phyloP scores from a whole-genome alignment of 345 rosid genomes.

The Linum trigynum region DNA sequence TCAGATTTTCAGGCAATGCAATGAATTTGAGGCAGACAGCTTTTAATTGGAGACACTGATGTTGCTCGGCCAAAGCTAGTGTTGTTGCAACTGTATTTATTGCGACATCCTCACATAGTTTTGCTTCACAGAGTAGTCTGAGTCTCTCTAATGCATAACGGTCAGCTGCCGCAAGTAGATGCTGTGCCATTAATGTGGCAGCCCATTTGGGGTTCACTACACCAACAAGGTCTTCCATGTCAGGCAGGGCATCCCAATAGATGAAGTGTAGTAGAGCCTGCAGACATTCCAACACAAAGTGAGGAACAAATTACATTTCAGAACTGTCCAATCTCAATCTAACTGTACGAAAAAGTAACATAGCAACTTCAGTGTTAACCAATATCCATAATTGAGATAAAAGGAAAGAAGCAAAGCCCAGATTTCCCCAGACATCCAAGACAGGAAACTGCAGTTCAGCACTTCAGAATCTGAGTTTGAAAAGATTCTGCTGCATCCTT shows the following conservation, averaged over 20 bases:
- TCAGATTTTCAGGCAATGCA: constrained; percentile 27
- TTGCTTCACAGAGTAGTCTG: constrained; percentile 23
- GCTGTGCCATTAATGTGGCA: constrained; percentile 23
- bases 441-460: neutral
- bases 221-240: constrained; percentile 17
- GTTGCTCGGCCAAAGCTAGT: constrained; percentile 31
- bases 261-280: constrained; percentile 28
- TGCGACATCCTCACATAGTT: constrained; percentile 25
- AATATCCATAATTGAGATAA: too few species aligned
- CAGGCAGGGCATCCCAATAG: constrained; percentile 27
- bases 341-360: neutral
- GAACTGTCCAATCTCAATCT: neutral
- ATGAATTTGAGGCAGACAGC: constrained; percentile 25
- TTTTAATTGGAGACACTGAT: constrained; percentile 25
- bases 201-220: constrained; percentile 16
- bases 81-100: constrained; percentile 27
- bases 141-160: constrained; percentile 27
- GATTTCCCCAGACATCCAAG: neutral
- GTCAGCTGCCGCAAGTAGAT: constrained; percentile 30
- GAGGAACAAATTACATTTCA: constrained; percentile 5
- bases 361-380: neutral
- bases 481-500: neutral
- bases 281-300: constrained; percentile 1
- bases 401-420: neutral
- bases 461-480: neutral